Evolutionary conservation across 2,329 filamentous ascomycete genomes (phyloP), one percentile per base, ranked within the genome.

Genomic region (Aspergillus sp.): DNA sequence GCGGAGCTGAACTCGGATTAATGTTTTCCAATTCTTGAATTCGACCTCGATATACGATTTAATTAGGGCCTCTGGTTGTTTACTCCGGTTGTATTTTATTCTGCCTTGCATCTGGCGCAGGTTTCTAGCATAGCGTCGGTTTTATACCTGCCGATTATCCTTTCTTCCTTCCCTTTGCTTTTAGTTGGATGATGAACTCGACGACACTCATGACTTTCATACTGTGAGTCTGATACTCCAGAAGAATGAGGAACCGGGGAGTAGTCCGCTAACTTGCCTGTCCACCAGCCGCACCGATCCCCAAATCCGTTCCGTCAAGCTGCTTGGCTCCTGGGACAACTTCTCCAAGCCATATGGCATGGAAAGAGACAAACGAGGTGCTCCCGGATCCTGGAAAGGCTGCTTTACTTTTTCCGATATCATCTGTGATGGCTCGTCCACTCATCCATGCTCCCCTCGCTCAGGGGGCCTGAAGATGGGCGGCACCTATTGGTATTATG

Each of bases 311-410:
- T 84, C 83, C 40, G 86, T 96, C 55, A 82, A 86, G 61, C 77
- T 96, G 41, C 76, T 93, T 57, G 91, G 91, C 52, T 95, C 89
- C 53, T 97, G 91, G 91, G 90, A 96, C 72, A 95, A 95, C 72
- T 96, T 96, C 70, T 75, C 77, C 50, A 81, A 78, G 61, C 74
- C 81, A 43, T 91, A 95, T 73, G 74, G 73, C 41, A 89, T 97
- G 82, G 81, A 91, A 64, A 80, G 82, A 57, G 91, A 97, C 69
- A 72, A 71, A 53, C 81, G 85, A 62, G 81, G 85, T 57, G 85
- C 87, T 55, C 76, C 75, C 48, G 81, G 82, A 52, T 81, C 88
- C 66, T 96, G 89, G 89, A 82, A 83, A 60, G 91, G 89, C 39
- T 94, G 88, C 65, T 86, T 93, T 71, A 80, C 80, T 34, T 95